Evolutionary conservation across 2,329 filamentous ascomycete genomes (phyloP).

Genomic region (Microcyclospora tardicrescens): DNA sequence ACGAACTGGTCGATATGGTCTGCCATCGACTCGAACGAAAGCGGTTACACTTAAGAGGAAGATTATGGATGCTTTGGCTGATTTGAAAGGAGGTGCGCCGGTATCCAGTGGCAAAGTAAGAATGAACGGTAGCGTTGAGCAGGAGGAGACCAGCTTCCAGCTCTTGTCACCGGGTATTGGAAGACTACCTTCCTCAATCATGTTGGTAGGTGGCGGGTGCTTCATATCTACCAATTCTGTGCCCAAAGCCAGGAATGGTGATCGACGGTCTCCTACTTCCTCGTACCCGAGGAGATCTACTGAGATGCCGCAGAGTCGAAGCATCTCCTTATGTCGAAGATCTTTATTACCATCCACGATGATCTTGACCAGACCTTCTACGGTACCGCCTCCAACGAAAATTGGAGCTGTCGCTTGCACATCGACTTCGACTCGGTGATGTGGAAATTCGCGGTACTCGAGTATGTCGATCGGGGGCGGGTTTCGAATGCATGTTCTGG

Average conservation of each 20-base stretch:
- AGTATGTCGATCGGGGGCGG: constrained; percentile 36
- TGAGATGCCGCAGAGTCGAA: constrained; percentile 37
- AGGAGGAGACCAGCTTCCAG: constrained; percentile 38
- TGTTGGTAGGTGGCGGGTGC: constrained; percentile 38
- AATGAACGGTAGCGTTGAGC: constrained; percentile 37
- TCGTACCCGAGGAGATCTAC: constrained; percentile 41
- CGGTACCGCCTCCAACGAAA: constrained; percentile 42
- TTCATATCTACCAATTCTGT: constrained; percentile 38
- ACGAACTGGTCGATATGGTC: constrained; percentile 34
- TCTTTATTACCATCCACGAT: constrained; percentile 35
- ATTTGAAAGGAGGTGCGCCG: constrained; percentile 41
- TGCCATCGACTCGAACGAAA: constrained; percentile 35
- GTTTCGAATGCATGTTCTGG: constrained; percentile 36
- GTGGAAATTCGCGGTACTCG: constrained; percentile 35
- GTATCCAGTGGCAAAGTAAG: constrained; percentile 42
- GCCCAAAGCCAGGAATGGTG: constrained; percentile 39
- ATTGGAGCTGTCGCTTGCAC: constrained; percentile 38
- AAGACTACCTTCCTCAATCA: constrained; percentile 29
- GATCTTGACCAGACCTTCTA: constrained; percentile 39
- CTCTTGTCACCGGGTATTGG: constrained; percentile 17
- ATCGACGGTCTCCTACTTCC: constrained; percentile 35
- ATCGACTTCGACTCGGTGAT: constrained; percentile 37
- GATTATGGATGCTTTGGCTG: constrained; percentile 38
- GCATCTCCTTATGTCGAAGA: constrained; percentile 28
- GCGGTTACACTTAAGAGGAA: constrained; percentile 38